phyloP scores from a whole-genome alignment of 345 rosid species.

The Acer negundo region DNA sequence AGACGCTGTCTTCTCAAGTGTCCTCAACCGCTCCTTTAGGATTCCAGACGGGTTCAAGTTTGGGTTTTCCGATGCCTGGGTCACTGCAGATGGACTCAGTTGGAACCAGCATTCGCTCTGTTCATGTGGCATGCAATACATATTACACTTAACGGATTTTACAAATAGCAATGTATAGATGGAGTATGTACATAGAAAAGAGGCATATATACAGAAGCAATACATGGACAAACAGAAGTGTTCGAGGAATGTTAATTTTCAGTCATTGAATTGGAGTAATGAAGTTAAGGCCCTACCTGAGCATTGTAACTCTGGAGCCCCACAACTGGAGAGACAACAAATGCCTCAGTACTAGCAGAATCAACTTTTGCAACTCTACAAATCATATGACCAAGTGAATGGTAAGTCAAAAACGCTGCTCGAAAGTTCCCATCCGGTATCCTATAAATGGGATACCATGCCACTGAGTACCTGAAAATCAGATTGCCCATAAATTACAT shows the following conservation, averaged over 20 bases:
- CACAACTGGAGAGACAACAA: slow-evolving; percentile 46
- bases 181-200: not conserved
- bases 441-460: slow-evolving; percentile 70
- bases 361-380: slow-evolving; percentile 29
- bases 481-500: not conserved
- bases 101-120: slow-evolving; percentile 68
- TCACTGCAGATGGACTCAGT: slow-evolving; percentile 27
- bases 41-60: slow-evolving; percentile 34
- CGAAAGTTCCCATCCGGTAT: slow-evolving; percentile 64
- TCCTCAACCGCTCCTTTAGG: slow-evolving; percentile 49
- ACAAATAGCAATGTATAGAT: not conserved
- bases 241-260: not conserved
- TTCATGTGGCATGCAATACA: not conserved
- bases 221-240: not conserved
- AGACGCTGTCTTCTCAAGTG: slow-evolving; percentile 51
- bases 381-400: slow-evolving; percentile 53
- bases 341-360: slow-evolving; percentile 20
- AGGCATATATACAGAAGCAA: not conserved
- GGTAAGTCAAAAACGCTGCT: slow-evolving; percentile 64
- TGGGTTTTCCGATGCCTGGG: slow-evolving; percentile 19
- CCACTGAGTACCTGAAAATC: slow-evolving; percentile 59
- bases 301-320: slow-evolving; percentile 66
- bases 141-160: not conserved
- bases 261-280: not conserved
- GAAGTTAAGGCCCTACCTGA: slow-evolving; percentile 35